A percentile compares a stretch with the other conserved stretches of the same genome.
These are phyloP conservation scores for Cudoniella acicularis DNA, from an alignment of 495 filamentous ascomycete species.

Conservation along the genomic window DNA sequence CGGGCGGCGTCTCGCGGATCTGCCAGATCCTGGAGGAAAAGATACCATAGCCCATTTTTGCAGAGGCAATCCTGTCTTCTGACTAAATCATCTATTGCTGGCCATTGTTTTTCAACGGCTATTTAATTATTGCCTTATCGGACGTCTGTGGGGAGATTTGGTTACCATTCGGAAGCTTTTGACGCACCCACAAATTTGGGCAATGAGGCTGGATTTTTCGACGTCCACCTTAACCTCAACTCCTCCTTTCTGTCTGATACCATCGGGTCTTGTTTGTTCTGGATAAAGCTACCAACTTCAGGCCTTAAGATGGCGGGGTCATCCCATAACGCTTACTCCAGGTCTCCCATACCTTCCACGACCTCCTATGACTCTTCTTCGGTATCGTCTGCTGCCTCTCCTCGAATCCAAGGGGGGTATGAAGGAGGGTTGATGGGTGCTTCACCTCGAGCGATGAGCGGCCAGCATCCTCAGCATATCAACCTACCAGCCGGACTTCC, in stretches of 20 bases:
- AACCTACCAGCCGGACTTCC: slow-evolving; percentile 11
- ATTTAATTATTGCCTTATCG: neutral
- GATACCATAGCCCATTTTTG: neutral
- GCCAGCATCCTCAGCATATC: slow-evolving; percentile 20
- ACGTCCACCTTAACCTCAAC: slow-evolving; percentile 3
- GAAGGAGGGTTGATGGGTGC: slow-evolving; percentile 39
- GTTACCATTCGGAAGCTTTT: neutral
- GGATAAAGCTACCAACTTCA: slow-evolving; percentile 16
- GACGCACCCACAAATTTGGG: slow-evolving; percentile 3
- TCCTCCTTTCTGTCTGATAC: slow-evolving; percentile 1
- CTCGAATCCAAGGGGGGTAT: slow-evolving; percentile 40
- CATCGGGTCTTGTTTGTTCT: slow-evolving; percentile 8
- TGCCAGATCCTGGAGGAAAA: slow-evolving; percentile 13
- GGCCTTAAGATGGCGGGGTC: slow-evolving; percentile 46
- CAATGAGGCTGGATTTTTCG: slow-evolving; percentile 21
- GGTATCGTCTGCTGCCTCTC: slow-evolving; percentile 52
- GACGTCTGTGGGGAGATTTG: neutral
- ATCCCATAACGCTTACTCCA: slow-evolving; percentile 48
- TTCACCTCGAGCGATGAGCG: slow-evolving; percentile 23
- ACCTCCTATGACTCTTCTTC: slow-evolving; percentile 53
- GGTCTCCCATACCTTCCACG: slow-evolving; percentile 50
- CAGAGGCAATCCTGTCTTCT: slow-evolving; percentile 11
- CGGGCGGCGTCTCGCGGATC: slow-evolving; percentile 18
- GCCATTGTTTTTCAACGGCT: neutral
- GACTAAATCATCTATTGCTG: slow-evolving; percentile 12